Base-by-base conservation (phyloP, 2,329 filamentous ascomycete genomes). In the Apiospora phragmitis region DNA sequence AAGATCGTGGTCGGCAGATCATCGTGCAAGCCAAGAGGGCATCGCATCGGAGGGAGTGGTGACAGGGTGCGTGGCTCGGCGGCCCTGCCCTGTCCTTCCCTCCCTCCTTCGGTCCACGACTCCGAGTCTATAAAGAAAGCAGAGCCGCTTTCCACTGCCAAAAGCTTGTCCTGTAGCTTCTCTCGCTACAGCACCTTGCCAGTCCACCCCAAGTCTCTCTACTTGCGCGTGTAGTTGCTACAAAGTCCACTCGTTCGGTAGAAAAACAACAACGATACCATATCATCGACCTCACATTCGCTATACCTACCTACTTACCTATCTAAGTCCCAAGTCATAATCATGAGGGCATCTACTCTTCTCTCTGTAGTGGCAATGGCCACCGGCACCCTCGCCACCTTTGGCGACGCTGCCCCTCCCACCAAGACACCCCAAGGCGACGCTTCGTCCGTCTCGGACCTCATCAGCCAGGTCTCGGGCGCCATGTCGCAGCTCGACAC, bases 401-500 rank as follows among this genome's bases (percentile, higher is more conserved):
- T 62, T 21, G 55, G 55, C 32, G 55, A 62, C 18, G 18, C 55
- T 29, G 29, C 29, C 29, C 29, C 55, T 62, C 29, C 55, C 18
- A 24, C 29, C 55, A n/a, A 62, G 55, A 62, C 55, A n/a, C 16
- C 18, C 55, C 21, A 43, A 41, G 24, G n/a, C 24, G 65, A 67
- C 29, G 65, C 38, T 41, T 42, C 65, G 24, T 42, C 65, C 65
- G 65, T 67, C 38, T 26, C 38, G 38, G 38, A 9, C 1, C 65
- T 67, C 65, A 29, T 67, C 29, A 65, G 29, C 65, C 29, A n/a
- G n/a, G 65, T 67, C 14, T 43, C 65, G 38, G 26, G 65, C 65
- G 65, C 65, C 65, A 67, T 67, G 65, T 67, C 65, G 42, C 65
- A 67, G 38, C 65, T 67, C n/a, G 65, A 67, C 65, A 29, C 35